Conservation (phyloP, 176 grass and related monocot genomes). For the Phoenix roebelenii region DNA sequence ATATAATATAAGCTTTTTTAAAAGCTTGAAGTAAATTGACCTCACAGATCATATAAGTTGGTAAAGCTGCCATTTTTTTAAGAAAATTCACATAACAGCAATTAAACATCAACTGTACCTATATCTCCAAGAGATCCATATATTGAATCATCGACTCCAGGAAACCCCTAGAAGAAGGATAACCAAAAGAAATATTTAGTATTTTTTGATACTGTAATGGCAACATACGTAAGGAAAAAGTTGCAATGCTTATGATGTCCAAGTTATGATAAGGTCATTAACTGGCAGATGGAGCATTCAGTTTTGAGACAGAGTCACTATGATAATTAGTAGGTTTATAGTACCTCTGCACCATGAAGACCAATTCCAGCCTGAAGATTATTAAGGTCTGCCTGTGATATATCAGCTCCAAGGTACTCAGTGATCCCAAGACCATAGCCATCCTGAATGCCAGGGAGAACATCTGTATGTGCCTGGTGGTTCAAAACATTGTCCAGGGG, state of each 20-base stretch:
- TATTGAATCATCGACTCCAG: slow-evolving; percentile 28
- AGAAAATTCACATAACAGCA: not conserved
- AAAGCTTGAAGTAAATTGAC: not conserved
- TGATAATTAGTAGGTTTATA: not conserved
- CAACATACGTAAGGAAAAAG: slow-evolving; percentile 14
- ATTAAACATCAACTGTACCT: slow-evolving; percentile 12
- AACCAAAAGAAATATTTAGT: slow-evolving; percentile 3
- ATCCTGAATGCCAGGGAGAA: slow-evolving; percentile 67
- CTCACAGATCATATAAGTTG: not conserved
- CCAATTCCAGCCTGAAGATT: slow-evolving; percentile 54
- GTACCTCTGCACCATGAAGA: slow-evolving; percentile 20
- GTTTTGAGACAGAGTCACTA: not conserved
- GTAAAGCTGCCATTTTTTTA: not conserved
- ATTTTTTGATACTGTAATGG: slow-evolving; percentile 3
- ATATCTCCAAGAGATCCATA: slow-evolving; percentile 31
- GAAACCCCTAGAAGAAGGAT: slow-evolving; percentile 18
- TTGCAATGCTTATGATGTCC: too few relatives aligned
- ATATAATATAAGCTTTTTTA: not conserved
- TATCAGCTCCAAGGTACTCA: slow-evolving; percentile 80
- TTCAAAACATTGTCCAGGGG: slow-evolving; percentile 56
- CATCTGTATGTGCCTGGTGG: slow-evolving; percentile 33
- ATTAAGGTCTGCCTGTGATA: slow-evolving; percentile 40
- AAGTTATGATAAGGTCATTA: too few relatives aligned
- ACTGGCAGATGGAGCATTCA: slow-evolving; percentile 38
- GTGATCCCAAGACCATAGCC: slow-evolving; percentile 61